A percentile compares a stretch with the other conserved stretches of the same genome.
These are phyloP conservation scores for Asterochloris erici DNA, from an alignment of 139 green algal species.

Conservation along the genomic window DNA sequence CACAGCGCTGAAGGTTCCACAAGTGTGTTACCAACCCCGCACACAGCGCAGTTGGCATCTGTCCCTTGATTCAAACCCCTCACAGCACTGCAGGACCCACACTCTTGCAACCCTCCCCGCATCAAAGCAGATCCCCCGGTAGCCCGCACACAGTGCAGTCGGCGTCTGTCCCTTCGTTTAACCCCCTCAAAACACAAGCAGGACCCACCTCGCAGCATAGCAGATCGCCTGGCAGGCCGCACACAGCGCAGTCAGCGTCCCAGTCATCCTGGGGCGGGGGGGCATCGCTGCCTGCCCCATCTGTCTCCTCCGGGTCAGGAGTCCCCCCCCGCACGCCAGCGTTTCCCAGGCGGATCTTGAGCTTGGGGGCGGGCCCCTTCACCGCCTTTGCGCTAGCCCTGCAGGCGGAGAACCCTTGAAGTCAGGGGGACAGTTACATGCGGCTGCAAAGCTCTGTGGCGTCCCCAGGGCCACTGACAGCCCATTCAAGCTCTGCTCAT, in stretches of 20 bases:
- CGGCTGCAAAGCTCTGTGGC: no score
- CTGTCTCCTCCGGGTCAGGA: not conserved
- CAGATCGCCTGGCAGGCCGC: not conserved
- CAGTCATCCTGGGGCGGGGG: not conserved
- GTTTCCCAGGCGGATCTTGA: not conserved
- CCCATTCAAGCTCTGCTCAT: no score
- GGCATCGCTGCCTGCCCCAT: no score
- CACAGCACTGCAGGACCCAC: no score
- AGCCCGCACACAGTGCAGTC: slow-evolving; percentile 6
- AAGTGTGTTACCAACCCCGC: no score
- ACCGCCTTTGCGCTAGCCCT: slow-evolving; percentile 2
- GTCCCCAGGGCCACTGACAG: no score
- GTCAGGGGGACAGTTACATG: not conserved
- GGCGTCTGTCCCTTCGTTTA: no score
- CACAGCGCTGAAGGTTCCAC: no score
- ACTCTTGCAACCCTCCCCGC: not conserved
- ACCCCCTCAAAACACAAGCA: no score
- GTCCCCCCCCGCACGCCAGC: not conserved
- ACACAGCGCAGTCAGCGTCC: slow-evolving; percentile 11
- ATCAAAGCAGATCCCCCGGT: slow-evolving; percentile 4
- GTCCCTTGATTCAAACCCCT: no score
- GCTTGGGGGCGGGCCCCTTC: not conserved
- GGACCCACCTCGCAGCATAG: slow-evolving; percentile 9
- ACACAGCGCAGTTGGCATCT: no score
- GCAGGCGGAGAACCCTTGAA: not conserved